These are phyloP conservation scores for Proteromonas lacertae DNA, from an alignment of 352 stramenopile genomes.

Conservation along the genomic window DNA sequence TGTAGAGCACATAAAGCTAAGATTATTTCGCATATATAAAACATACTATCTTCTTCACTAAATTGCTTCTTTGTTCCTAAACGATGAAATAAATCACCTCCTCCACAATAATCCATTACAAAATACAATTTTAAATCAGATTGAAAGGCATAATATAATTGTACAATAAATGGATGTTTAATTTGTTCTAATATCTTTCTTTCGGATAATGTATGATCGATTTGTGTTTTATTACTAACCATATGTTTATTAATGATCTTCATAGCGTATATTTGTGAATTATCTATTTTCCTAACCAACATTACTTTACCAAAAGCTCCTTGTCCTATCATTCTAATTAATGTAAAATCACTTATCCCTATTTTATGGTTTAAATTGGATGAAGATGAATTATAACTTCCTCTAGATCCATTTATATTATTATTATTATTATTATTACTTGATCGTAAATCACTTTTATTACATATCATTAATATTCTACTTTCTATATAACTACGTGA, in stretches of 20 bases:
- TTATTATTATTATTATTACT: too few species aligned
- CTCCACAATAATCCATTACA: conserved; percentile 80
- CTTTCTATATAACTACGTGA: too few species aligned
- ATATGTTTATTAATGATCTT: conserved; percentile 25
- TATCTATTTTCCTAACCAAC: conserved; percentile 24
- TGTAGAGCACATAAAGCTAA: conserved; percentile 57
- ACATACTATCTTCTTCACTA: conserved; percentile 58
- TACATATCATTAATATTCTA: too few species aligned
- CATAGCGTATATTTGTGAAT: conserved; percentile 33
- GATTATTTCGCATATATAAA: conserved; percentile 54
- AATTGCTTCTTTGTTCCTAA: conserved; percentile 71
- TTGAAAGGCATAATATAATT: conserved; percentile 81
- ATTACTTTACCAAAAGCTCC: conserved; percentile 41
- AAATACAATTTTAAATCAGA: conserved; percentile 77
- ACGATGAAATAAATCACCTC: conserved; percentile 89
- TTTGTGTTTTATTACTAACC: conserved; percentile 62
- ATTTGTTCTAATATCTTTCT: conserved; percentile 48
- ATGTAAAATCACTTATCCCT: conserved; percentile 47
- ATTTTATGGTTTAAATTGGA: too few species aligned
- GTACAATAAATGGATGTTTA: conserved; percentile 86
- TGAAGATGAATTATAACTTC: too few species aligned
- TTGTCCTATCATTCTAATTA: conserved; percentile 70
- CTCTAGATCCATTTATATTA: too few species aligned
- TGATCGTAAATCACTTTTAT: too few species aligned
- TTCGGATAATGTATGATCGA: conserved; percentile 71